Base-by-base conservation (phyloP, 1,284 basidiomycete species). In the Microbotryum saponariae region DNA sequence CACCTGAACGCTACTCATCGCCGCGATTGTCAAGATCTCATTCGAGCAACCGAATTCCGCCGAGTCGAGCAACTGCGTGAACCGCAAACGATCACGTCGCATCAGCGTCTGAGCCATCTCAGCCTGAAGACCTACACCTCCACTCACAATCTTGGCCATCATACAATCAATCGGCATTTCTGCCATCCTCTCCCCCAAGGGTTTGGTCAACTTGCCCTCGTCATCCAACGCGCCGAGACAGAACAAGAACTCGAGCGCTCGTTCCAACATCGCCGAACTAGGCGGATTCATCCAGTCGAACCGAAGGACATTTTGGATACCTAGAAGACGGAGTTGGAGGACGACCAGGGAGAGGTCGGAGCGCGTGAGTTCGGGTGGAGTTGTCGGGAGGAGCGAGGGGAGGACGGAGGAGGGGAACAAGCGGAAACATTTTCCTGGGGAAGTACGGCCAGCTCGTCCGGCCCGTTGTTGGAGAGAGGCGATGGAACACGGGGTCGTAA, bases 281-380 rank as follows among this genome's bases (percentile, higher is more conserved):
- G 94, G 94, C 0, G 87, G 80, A 23, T 87, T 86, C 54, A 97
- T 82, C 85, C 91, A 98, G 72, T 96, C 91, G 73, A 98, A 96
- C 73, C 78, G 75, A 12, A 79, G 76, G n/a, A 98, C 75, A 75
- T 98, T 91, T 68, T 97, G 89, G 54, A 97, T 88, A 7, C 96
- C 94, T 18, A 98, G 80, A 0, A 89, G 87, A 74, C 97, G 97
- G 56, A 98, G 82, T 74, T 96, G 91, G 18, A 99, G 78, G 46
- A 97, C 85, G 5, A 90, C 87, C 4, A 87, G 86, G 1, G 86
- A 86, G 73, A 98, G 81, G 71, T 97, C 93, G 14, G 85, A 85
- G 42, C 93, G 83, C 9, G 86, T 87, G 51, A 98, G 85, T 77
- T 99, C 94, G 0, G 94, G 90, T 4, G 87, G 82, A 0, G 91